Base-by-base conservation (phyloP, 345 rosid genomes). In the Noccaea bulbosa region DNA sequence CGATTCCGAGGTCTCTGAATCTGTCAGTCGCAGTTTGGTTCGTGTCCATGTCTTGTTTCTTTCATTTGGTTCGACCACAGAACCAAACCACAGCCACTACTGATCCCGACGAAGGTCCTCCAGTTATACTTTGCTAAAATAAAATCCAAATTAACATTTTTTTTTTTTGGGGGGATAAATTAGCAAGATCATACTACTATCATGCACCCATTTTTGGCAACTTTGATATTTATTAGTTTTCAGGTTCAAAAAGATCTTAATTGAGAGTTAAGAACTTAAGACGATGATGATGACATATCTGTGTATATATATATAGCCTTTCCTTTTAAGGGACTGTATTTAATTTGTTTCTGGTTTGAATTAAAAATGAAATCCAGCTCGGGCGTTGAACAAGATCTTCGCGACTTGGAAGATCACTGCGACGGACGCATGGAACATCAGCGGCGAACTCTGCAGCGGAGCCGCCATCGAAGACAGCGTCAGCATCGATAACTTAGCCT, bases 371-470 rank as follows among this genome's bases (percentile, higher is more conserved):
- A 47, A 43, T 15, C 10, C 45, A 82, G 87, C 75, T 16, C 53
- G 79, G 34, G 80, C 80, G 2, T 61, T 87, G 76, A 85, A 87
- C 65, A 69, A 78, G 16, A 81, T 88, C 5, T 88, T 84, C 27
- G 33, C 65, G 8, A 41, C 74, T 63, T 88, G 93, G 93, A 64
- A 64, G 6, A 66, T 70, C 33, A 17, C 73, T 49, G 77, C 88
- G 0, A 20, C 55, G 4, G 6, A 16, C 0, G 33, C 8, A 10
- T 88, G 93, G 90, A 88, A 85, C 72, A 75, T 57, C 17, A 81
- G 80, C 30, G 91, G 91, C 57, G 83, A 87, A 22, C 81, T 77
- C 1, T 87, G 91, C 80, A 80, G 72, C 53, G 92, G 90, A 61
- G 65, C 62, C 2, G 88, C 93, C 49, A 44, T 67, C 5, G 64